Percentiles rank a stretch among this genome's conserved stretches.
Conservation (phyloP, 2,329 filamentous ascomycete genomes). For the Fusarium luffae region DNA sequence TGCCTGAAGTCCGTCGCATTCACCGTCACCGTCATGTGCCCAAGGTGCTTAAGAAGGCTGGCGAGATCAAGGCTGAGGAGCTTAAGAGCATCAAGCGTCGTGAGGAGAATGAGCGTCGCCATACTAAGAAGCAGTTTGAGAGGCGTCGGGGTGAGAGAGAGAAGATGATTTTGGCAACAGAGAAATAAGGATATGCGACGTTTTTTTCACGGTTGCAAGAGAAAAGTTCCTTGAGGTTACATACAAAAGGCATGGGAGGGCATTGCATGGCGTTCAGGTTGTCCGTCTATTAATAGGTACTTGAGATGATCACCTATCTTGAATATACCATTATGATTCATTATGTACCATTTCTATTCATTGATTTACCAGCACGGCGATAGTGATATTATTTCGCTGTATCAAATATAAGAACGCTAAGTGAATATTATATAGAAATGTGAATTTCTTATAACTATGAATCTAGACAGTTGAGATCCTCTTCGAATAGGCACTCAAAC, state of each 20-base stretch:
- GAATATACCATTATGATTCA: constrained; percentile 37
- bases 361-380: neutral
- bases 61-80: constrained; percentile 93
- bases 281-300: constrained; percentile 37
- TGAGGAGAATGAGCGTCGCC: constrained; percentile 94
- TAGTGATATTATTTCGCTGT: neutral
- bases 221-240: constrained; percentile 34
- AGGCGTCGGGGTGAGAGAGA: constrained; percentile 83
- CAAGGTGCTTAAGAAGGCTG: constrained; percentile 93
- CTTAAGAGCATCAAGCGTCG: constrained; percentile 86
- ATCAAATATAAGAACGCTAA: neutral
- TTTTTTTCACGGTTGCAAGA: constrained; percentile 6
- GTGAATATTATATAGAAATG: constrained; percentile 1
- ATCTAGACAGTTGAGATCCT: constrained; percentile 32
- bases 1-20: constrained; percentile 95
- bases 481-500: constrained; percentile 23
- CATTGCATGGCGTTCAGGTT: constrained; percentile 52
- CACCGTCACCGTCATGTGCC: constrained; percentile 91
- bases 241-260: constrained; percentile 40
- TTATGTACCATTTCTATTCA: neutral
- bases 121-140: constrained; percentile 84
- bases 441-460: constrained; percentile 12
- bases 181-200: constrained; percentile 57
- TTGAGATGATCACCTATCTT: constrained; percentile 32
- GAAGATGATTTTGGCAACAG: constrained; percentile 84